Evolutionary conservation across 148 eudicot species (phyloP), one percentile per base, ranked within the genome.

Genomic region (Hydrangea macrophylla): DNA sequence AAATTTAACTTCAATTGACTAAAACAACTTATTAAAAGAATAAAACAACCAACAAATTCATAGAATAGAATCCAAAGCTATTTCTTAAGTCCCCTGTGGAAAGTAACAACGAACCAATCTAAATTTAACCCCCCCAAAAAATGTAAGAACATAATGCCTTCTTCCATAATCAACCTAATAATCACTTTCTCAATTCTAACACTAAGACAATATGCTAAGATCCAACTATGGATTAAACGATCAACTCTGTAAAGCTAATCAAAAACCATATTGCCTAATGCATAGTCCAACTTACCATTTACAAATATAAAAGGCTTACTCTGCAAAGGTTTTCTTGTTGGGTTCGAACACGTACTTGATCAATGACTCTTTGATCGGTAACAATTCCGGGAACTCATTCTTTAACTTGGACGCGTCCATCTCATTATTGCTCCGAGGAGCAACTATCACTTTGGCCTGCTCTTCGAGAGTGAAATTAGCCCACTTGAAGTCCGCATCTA

Each of bases 391-490:
- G 78, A 90, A 90, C 42, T 90, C 96, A 0, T 51, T 68, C 81
- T 90, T 87, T 83, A 90, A 73, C 83, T 90, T 87, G 42, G 90
- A 79, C 28, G 85, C 88, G 25, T 87, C 96, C 90, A 87, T 73
- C 76, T 87, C 90, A 17, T 87, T 87, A 68, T 90, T 90, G 71
- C 92, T 85, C 61, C 96, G 76, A 18, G 88, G 76, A 12, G 96
- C 96, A 31, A 90, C 87, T 17, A 87, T 83, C 60, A 90, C 96
- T 83, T 87, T 85, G 31, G 92, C 92, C 77, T 90, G 96, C 83
- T 87, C 96, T 64, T 87, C 96, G 9, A 90, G 75, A 12, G 85
- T 90, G 85, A 90, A 90, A 75, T 90, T 90, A 7, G 73, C 55
- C 84, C 84, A 90, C 37, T 66, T 82, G 75, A 78, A 90, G 23